Evolutionary conservation across 495 filamentous ascomycete species (phyloP).

Genomic region (Penicillium angulare): DNA sequence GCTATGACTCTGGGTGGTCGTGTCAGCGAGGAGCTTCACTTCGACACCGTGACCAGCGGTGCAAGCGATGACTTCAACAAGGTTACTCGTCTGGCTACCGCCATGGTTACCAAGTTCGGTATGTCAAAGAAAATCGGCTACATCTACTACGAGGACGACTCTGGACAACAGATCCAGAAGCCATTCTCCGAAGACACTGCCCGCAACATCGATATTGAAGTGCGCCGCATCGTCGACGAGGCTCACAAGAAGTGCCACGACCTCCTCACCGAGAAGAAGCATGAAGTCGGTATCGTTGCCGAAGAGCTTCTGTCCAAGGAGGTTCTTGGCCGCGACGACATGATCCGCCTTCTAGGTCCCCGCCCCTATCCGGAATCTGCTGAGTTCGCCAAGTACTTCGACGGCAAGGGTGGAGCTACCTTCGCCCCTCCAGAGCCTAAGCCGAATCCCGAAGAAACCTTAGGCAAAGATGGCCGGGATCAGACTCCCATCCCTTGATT

Average conservation of each 20-base stretch:
- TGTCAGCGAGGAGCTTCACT: slow-evolving; percentile 93
- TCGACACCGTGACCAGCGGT: slow-evolving; percentile 90
- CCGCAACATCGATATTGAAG: slow-evolving; percentile 84
- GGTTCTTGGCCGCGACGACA: slow-evolving; percentile 83
- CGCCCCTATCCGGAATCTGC: slow-evolving; percentile 78
- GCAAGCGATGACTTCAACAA: slow-evolving; percentile 98
- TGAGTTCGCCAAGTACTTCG: slow-evolving; percentile 94
- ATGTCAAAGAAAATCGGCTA: slow-evolving; percentile 94
- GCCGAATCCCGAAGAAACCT: slow-evolving; percentile 22
- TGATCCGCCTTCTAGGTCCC: slow-evolving; percentile 82
- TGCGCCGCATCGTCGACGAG: slow-evolving; percentile 82
- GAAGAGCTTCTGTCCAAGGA: slow-evolving; percentile 94
- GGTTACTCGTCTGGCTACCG: slow-evolving; percentile 89
- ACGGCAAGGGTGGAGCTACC: slow-evolving; percentile 43
- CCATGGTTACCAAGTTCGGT: slow-evolving; percentile 97
- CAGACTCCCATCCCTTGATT: slow-evolving; percentile 44
- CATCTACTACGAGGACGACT: slow-evolving; percentile 83
- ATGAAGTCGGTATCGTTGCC: slow-evolving; percentile 81
- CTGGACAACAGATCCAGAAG: slow-evolving; percentile 78
- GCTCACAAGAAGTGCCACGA: slow-evolving; percentile 88
- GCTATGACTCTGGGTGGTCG: slow-evolving; percentile 97
- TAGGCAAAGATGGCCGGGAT: slow-evolving; percentile 44
- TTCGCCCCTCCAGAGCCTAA: slow-evolving; percentile 60
- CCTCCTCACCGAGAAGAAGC: slow-evolving; percentile 79
- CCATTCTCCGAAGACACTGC: slow-evolving; percentile 95